Percentiles rank a stretch among this genome's conserved stretches.
Evolutionary conservation across 2,329 filamentous ascomycete genomes (phyloP).

Genomic region (Lasiodiplodia sp.): DNA sequence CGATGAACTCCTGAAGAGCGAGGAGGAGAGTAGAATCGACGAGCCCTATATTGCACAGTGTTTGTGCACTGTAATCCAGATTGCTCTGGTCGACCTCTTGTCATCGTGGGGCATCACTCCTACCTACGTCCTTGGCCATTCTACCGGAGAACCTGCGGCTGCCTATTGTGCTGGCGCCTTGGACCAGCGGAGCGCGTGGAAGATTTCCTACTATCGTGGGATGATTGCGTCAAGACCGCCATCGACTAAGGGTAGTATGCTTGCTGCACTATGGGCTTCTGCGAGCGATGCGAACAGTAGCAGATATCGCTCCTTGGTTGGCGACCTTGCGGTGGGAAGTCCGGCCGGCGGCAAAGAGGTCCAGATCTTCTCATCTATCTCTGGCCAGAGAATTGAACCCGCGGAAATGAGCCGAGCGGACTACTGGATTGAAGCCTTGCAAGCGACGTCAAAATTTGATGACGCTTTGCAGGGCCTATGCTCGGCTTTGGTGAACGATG

Average conservation of each 20-base stretch:
- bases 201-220: constrained; percentile 32
- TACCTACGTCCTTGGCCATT: constrained; percentile 36
- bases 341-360: neutral
- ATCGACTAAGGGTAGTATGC: constrained; percentile 34
- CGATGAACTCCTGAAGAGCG: constrained; percentile 33
- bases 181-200: constrained; percentile 27
- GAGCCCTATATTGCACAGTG: constrained; percentile 38
- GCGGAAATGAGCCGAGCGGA: constrained; percentile 5
- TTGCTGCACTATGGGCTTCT: constrained; percentile 36
- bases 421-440: constrained; percentile 51
- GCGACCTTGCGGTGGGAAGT: constrained; percentile 1
- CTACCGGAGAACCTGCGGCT: constrained; percentile 32
- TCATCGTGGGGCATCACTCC: constrained; percentile 38
- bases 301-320: constrained; percentile 35
- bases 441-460: constrained; percentile 45
- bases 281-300: constrained; percentile 28
- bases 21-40: constrained; percentile 33
- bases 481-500: constrained; percentile 35
- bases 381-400: constrained; percentile 8
- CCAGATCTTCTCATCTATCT: constrained; percentile 11
- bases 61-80: constrained; percentile 38
- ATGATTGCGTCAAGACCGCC: constrained; percentile 30
- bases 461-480: constrained; percentile 32
- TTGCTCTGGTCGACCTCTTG: constrained; percentile 40
- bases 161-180: constrained; percentile 32